Evolutionary conservation across 2,329 filamentous ascomycete genomes (phyloP), one percentile per base, ranked within the genome.

Genomic region (Lasiodiplodia theobromae): DNA sequence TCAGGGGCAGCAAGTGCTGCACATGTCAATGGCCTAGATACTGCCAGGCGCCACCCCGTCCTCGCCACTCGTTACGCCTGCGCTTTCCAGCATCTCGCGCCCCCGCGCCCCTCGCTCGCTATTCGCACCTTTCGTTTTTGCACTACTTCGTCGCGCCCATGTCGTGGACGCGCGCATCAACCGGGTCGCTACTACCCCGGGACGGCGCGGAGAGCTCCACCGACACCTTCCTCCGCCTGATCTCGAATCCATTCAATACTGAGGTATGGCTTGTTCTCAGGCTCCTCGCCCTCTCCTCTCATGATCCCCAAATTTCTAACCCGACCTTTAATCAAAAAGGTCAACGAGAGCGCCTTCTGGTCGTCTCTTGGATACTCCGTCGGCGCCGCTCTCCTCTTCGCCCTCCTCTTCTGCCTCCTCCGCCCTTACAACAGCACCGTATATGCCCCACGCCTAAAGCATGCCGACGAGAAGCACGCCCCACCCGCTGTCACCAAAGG

Each of bases 361-460:
- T 91, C 92, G 69, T 93, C 94, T 60, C 82, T 98, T 54, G 92
- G 85, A 71, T 93, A 92, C 25, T 97, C 95, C 3, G 77, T 97
- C 54, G 91, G 88, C 67, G 84, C 96, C 76, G 93, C 93, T 10
- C 75, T 87, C 71, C 84, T 89, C 73, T 90, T 97, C 73, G 90
- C 93, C 71, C 78, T 97, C 69, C 82, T 89, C 72, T 99, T 98
- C 85, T 97, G 93, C 71, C 84, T 97, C 74, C 85, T 98, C 67
- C 92, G 96, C 70, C 96, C 96, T 5, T 94, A 94, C 80, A 95
- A 98, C 80, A 91, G 91, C 68, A 88, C 95, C 73, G 93, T 99
- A 58, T 99, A 99, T 81, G 94, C 96, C 3, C 96, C 96, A 51
- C 95, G 96, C 78, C 85, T 96, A 60, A 97, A 97, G 78, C 91